phyloP scores from a whole-genome alignment of 2,329 filamentous ascomycete species.

The Pleoardoris graminearum region DNA sequence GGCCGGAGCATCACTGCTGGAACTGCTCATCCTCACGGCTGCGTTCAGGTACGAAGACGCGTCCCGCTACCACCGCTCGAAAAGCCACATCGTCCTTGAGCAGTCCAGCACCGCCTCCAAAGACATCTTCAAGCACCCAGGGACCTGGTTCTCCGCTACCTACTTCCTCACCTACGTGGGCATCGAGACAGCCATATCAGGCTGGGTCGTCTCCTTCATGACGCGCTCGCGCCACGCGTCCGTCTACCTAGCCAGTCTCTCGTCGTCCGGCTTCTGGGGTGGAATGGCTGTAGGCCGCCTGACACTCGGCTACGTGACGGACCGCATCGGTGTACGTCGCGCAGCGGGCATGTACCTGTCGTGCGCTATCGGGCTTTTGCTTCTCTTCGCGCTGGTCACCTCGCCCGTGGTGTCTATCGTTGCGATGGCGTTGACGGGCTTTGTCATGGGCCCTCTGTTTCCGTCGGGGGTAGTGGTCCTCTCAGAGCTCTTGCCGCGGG shows the following conservation, averaged over 20 bases:
- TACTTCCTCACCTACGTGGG: slow-evolving; percentile 53
- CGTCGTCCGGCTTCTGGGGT: slow-evolving; percentile 51
- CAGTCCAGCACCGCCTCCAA: slow-evolving; percentile 10
- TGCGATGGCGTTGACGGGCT: slow-evolving; percentile 42
- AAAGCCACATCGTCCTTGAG: slow-evolving; percentile 14
- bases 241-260: slow-evolving; percentile 44
- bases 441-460: slow-evolving; percentile 50
- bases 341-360: slow-evolving; percentile 32
- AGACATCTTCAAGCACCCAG: slow-evolving; percentile 38
- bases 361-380: slow-evolving; percentile 22
- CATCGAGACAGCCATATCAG: slow-evolving; percentile 51
- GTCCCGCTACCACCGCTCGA: slow-evolving; percentile 33
- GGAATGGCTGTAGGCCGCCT: slow-evolving; percentile 51
- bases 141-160: slow-evolving; percentile 48
- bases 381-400: slow-evolving; percentile 24
- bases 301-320: slow-evolving; percentile 29
- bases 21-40: slow-evolving; percentile 32
- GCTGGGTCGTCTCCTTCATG: slow-evolving; percentile 55
- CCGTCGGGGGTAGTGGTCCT: slow-evolving; percentile 49
- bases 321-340: slow-evolving; percentile 31
- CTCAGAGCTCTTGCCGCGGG: slow-evolving; percentile 42
- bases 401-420: slow-evolving; percentile 31
- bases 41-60: slow-evolving; percentile 47
- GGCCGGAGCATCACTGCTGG: slow-evolving; percentile 21
- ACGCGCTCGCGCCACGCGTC: slow-evolving; percentile 45